Base-by-base conservation (phyloP, 2,329 filamentous ascomycete genomes). In the Ascochyta fabae region DNA sequence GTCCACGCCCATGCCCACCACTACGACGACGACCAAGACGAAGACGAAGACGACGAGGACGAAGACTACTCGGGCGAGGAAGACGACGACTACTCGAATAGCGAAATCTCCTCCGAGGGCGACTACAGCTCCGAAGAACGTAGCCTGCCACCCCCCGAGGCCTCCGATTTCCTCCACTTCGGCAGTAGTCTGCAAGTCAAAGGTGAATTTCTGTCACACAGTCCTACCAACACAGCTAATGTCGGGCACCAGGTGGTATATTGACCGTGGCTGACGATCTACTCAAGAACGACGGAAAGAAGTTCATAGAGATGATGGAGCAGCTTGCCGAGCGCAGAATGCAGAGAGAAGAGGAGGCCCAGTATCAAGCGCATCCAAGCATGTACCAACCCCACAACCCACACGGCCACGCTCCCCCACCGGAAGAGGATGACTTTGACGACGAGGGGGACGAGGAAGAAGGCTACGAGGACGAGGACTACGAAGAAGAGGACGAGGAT, bases 231-330 rank as follows among this genome's bases (percentile, higher is more conserved):
- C 46, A 43, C 22, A 4, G 12, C 53, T 56, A 35, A 56, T 39
- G 2, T 22, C 3, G 12, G n/a, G 22, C 19, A 33, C 5, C 84
- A 92, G 93, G 95, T 82, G 96, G 95, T 74, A 97, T 99, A 78
- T 87, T 99, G 75, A 99, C 95, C 65, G 95, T 99, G 72, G 95
- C 95, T 76, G 95, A 99, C 81, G 95, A 99, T 79, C 84, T 99
- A 64, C 85, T 99, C 61, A 98, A 98, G 78, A 99, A 99, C 78
- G 95, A 99, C 77, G 95, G 95, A 70, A 96, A 96, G 78, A 96
- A 96, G 73, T 99, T 99, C 80, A 99, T 99, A 78, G 95, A 99
- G 76, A 99, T 99, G 95, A 99, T 99, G 95, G 95, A 99, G 77
- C 94, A 98, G 79, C 85, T 99, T 68, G 95, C 95, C 34, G 95